phyloP scores from a whole-genome alignment of 805 yeast species.

The Pichia exigua region DNA sequence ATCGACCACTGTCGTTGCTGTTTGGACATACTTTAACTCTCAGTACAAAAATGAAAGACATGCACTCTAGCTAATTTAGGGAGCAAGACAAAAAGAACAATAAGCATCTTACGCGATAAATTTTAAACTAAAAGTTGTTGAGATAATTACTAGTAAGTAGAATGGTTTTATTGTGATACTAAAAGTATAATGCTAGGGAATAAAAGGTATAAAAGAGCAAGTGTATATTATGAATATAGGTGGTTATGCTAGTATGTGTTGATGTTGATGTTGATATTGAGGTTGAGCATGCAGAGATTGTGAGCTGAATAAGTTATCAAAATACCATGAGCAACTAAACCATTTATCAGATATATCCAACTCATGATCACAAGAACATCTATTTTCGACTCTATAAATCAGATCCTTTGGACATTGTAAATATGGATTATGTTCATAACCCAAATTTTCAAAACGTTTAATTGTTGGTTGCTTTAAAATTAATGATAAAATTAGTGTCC shows the following conservation, averaged over 20 bases:
- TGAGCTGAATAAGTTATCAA: slow-evolving; percentile 16
- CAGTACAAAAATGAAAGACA: neutral
- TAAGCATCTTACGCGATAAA: no score
- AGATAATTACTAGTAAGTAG: no score
- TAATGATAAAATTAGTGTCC: slow-evolving; percentile 59
- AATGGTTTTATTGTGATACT: no score
- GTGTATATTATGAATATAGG: no score
- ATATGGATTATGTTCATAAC: slow-evolving; percentile 76
- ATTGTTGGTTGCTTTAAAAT: slow-evolving; percentile 61
- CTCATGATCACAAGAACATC: slow-evolving; percentile 64
- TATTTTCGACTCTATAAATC: slow-evolving; percentile 41
- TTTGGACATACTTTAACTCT: neutral
- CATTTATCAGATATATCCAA: slow-evolving; percentile 60
- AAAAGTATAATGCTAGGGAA: neutral
- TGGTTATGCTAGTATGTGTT: neutral
- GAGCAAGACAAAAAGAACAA: neutral
- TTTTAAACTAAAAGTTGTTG: no score
- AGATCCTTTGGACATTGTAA: slow-evolving; percentile 67
- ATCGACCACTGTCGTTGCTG: neutral
- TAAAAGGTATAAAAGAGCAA: neutral
- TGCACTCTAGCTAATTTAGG: neutral
- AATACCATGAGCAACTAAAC: slow-evolving; percentile 30
- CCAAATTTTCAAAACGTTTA: slow-evolving; percentile 71
- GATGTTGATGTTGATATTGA: neutral
- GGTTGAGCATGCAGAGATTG: neutral